phyloP scores from a whole-genome alignment of 805 yeast genomes.

The Nakazawaea laoshanensis region DNA sequence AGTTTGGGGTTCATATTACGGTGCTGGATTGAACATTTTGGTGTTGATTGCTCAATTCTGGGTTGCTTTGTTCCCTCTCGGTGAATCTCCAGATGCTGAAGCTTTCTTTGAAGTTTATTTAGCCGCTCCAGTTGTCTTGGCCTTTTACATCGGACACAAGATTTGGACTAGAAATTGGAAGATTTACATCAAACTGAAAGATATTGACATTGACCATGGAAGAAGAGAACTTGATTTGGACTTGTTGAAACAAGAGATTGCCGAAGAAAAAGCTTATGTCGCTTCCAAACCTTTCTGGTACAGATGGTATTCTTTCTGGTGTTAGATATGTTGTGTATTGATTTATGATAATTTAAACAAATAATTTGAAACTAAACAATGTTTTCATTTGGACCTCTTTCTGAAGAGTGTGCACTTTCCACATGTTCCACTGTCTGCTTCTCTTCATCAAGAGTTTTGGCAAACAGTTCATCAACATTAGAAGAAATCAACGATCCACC shows the following conservation, averaged over 20 bases:
- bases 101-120: constrained; percentile 60
- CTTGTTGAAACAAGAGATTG: constrained; percentile 44
- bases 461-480: constrained; percentile 2
- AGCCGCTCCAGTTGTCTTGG: constrained; percentile 54
- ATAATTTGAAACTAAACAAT: no score
- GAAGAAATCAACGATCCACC: constrained; percentile 17
- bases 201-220: constrained; percentile 57
- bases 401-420: no score
- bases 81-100: constrained; percentile 40
- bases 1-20: constrained; percentile 56
- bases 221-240: constrained; percentile 54
- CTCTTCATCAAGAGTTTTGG: constrained; percentile 3
- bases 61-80: constrained; percentile 69
- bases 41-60: constrained; percentile 75
- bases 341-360: no score
- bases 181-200: constrained; percentile 31
- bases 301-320: constrained; percentile 52
- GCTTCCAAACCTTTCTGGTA: constrained; percentile 35
- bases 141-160: constrained; percentile 24
- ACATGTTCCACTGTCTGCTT: constrained; percentile 4
- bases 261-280: constrained; percentile 45
- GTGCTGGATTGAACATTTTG: constrained; percentile 45
- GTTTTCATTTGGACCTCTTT: no score
- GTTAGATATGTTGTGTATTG: constrained; percentile 21
- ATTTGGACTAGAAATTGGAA: constrained; percentile 36